A percentile compares a stretch with the other conserved stretches of the same genome.
phyloP scores from a whole-genome alignment of 495 filamentous ascomycete genomes.

The Sporormia fimetaria region DNA sequence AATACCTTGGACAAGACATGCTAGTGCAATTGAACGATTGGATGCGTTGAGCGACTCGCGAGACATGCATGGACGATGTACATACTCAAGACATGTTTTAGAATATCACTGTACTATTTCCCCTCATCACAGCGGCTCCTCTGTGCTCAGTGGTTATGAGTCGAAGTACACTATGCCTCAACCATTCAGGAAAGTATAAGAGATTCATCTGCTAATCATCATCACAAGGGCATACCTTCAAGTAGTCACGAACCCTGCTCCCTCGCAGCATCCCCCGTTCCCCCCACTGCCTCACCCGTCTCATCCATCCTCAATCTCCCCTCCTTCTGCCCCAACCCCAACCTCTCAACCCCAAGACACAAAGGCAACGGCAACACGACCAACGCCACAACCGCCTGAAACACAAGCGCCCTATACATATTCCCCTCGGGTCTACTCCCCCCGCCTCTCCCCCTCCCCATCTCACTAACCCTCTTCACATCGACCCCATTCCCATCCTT shows the following conservation, averaged over 20 bases:
- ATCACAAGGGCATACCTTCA: too few species aligned
- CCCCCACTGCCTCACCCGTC: conserved; percentile 8
- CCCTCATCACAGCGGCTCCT: too few species aligned
- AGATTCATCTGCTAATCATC: too few species aligned
- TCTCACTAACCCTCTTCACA: conserved; percentile 4
- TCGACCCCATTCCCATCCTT: conserved; percentile 37
- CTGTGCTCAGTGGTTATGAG: too few species aligned
- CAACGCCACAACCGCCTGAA: conserved; percentile 58
- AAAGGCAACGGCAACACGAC: conserved; percentile 57
- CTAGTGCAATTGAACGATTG: conserved; percentile 5
- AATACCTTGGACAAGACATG: neutral
- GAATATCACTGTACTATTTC: conserved; percentile 21
- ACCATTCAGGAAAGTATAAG: too few species aligned
- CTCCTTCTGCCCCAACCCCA: conserved; percentile 42
- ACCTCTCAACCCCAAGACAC: conserved; percentile 46
- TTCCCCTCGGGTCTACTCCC: conserved; percentile 48
- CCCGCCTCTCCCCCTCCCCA: conserved; percentile 10
- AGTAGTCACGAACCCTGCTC: conserved; percentile 3
- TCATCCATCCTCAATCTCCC: conserved; percentile 50
- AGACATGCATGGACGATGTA: conserved; percentile 15
- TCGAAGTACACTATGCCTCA: too few species aligned
- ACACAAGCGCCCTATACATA: conserved; percentile 66
- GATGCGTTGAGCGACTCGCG: too few species aligned
- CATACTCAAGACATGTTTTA: conserved; percentile 20
- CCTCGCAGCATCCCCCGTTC: neutral